These are phyloP conservation scores for Eucalyptus curtisii DNA, from an alignment of 345 rosid species.

Conservation along the genomic window DNA sequence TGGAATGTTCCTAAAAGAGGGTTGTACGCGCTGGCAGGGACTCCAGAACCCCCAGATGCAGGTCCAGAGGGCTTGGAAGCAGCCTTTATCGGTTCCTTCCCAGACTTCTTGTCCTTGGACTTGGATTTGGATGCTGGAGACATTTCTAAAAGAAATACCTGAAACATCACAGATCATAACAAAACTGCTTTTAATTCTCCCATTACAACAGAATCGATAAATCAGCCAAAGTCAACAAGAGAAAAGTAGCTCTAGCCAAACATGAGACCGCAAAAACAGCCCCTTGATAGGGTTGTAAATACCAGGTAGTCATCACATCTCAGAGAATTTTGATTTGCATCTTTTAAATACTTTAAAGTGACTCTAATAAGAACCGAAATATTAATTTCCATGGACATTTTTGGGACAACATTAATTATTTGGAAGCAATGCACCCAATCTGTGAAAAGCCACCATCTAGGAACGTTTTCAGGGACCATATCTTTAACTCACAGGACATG, in stretches of 20 bases:
- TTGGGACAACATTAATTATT: neutral
- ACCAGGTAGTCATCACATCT: neutral
- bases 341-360: neutral
- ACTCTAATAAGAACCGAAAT: neutral
- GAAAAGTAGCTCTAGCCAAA: neutral
- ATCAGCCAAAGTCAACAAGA: neutral
- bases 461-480: neutral
- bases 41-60: conserved; percentile 30
- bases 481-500: neutral
- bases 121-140: conserved; percentile 56
- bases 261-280: neutral
- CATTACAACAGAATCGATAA: neutral
- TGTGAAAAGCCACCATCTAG: neutral
- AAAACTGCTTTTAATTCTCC: neutral
- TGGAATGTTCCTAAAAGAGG: conserved; percentile 71
- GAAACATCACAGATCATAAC: neutral
- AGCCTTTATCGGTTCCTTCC: conserved; percentile 61
- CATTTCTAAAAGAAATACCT: conserved; percentile 17
- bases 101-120: conserved; percentile 65
- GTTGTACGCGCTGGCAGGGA: conserved; percentile 65
- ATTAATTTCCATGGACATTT: neutral
- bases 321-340: neutral
- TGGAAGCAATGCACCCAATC: neutral
- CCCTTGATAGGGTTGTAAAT: neutral
- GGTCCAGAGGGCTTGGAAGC: conserved; percentile 40